Conservation (phyloP, 1,284 basidiomycete genomes). For the Malassezia caprae region DNA sequence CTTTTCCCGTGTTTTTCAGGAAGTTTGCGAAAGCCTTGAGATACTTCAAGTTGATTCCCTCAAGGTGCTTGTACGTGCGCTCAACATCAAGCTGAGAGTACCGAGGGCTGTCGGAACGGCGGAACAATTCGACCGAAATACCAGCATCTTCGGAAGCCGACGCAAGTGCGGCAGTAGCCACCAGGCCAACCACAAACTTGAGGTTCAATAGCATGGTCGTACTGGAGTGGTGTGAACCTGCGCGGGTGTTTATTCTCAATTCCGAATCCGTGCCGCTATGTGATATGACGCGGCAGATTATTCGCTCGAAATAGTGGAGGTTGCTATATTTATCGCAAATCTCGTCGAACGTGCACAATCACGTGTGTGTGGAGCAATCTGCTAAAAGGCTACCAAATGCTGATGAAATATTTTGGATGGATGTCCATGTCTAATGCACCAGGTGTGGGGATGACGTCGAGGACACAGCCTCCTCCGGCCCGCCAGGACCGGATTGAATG, state of each 20-base stretch:
- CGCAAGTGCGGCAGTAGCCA: not conserved
- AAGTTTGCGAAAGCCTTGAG: slow-evolving; percentile 15
- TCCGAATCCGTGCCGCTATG: not conserved
- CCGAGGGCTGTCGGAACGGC: not conserved
- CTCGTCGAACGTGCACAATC: no score
- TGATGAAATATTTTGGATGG: no score
- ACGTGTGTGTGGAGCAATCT: no score
- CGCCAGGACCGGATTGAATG: no score
- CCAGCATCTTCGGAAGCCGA: not conserved
- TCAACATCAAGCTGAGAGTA: not conserved
- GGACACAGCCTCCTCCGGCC: no score
- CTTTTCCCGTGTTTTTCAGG: slow-evolving; percentile 34
- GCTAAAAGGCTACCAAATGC: no score
- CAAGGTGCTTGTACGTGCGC: not conserved
- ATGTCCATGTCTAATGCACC: no score
- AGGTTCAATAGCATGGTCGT: not conserved
- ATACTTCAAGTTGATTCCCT: slow-evolving; percentile 7
- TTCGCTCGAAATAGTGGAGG: not conserved
- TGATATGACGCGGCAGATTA: not conserved
- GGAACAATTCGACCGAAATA: not conserved
- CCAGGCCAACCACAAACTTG: not conserved
- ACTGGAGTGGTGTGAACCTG: not conserved
- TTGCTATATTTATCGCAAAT: not conserved
- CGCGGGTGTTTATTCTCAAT: no score
- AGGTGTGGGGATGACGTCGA: no score